Conservation (phyloP, 176 grass and related monocot species). For the Phyllostachys edulis region DNA sequence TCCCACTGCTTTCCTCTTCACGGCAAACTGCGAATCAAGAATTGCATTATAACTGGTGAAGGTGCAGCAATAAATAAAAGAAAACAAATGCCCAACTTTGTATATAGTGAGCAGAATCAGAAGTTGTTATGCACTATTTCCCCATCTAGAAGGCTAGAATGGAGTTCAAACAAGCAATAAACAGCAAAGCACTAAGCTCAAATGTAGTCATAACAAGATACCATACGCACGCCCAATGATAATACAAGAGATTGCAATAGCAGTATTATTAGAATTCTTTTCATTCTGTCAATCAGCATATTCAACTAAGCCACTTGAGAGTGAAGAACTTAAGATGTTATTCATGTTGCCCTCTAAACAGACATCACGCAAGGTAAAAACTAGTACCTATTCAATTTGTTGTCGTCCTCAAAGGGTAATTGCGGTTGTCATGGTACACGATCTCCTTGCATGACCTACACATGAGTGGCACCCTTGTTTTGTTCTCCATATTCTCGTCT, state of each 20-base stretch:
- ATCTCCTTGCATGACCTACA: too few species aligned
- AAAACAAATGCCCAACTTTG: background rate
- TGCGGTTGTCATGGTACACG: too few species aligned
- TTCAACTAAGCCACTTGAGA: background rate
- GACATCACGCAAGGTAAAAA: too few species aligned
- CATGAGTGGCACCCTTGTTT: too few species aligned
- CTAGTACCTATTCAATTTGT: too few species aligned
- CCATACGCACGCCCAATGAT: background rate
- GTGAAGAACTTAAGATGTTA: background rate
- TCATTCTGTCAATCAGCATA: background rate
- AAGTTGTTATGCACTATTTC: background rate
- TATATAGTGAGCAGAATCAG: background rate
- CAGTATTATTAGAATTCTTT: background rate
- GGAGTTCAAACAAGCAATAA: background rate
- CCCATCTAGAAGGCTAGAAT: background rate
- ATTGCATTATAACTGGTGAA: background rate
- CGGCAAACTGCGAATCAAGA: constrained; percentile 48
- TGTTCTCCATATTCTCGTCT: too few species aligned
- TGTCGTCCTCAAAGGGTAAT: too few species aligned
- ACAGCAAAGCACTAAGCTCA: background rate
- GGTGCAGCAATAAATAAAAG: background rate
- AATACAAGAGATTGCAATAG: background rate
- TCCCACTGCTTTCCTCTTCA: constrained; percentile 87
- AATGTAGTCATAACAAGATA: background rate
- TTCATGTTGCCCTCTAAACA: too few species aligned